Evolutionary conservation across 441 rosid species (phyloP).

Genomic region (Pelargonium cotyledonis): DNA sequence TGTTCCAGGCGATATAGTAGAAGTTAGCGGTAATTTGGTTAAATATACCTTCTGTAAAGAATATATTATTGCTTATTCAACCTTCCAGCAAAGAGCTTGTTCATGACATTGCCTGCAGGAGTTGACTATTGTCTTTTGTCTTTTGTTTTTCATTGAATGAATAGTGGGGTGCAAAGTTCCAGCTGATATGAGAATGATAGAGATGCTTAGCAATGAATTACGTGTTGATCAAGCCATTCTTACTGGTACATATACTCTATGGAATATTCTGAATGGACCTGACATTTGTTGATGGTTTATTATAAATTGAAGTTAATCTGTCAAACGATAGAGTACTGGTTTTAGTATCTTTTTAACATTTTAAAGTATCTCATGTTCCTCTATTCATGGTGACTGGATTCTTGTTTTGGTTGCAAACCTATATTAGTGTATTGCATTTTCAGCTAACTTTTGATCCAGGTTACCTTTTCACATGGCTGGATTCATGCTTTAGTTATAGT

Average conservation of each 20-base stretch:
- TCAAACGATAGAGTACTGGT: background rate
- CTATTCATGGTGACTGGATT: background rate
- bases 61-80: constrained; percentile 5
- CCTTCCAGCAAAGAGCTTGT: background rate
- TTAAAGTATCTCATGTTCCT: constrained; percentile 1
- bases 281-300: constrained; percentile 1
- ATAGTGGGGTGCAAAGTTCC: constrained; percentile 97
- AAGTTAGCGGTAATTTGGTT: constrained; percentile 65
- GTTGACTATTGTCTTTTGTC: constrained; percentile 21
- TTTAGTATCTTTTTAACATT: background rate
- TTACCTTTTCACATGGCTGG: background rate
- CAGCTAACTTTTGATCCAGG: background rate
- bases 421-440: background rate
- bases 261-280: background rate
- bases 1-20: constrained; percentile 96
- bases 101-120: background rate
- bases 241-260: constrained; percentile 53
- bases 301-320: background rate
- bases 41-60: constrained; percentile 8
- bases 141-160: constrained; percentile 24
- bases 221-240: constrained; percentile 98
- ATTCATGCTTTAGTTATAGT: constrained; percentile 4
- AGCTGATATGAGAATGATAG: constrained; percentile 95
- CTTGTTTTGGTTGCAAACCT: background rate
- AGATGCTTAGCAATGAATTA: constrained; percentile 80